phyloP scores from a whole-genome alignment of 1,284 basidiomycete genomes.

The Boletus mariae region DNA sequence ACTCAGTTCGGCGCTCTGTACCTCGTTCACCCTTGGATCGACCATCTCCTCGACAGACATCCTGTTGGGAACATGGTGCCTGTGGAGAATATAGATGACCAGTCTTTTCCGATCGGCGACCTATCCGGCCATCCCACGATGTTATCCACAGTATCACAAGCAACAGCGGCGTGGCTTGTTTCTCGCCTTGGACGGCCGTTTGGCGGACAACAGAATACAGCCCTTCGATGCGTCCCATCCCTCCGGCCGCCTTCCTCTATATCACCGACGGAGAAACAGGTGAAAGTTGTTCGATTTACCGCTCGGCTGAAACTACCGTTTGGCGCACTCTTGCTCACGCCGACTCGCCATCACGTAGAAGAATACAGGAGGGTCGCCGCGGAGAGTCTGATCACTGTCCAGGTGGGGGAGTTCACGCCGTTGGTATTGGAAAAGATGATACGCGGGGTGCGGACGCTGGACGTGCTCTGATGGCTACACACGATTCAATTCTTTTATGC shows the following conservation, averaged over 20 bases:
- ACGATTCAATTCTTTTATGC: not conserved
- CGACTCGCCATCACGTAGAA: not conserved
- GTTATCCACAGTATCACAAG: not conserved
- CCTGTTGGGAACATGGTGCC: not conserved
- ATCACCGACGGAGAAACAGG: not conserved
- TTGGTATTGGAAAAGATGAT: not conserved
- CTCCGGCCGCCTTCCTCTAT: not conserved
- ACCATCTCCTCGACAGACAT: not conserved
- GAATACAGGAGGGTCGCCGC: slow-evolving; percentile 9
- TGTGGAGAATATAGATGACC: not conserved
- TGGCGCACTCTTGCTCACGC: slow-evolving; percentile 5
- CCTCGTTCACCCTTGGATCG: not conserved
- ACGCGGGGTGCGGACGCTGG: not conserved
- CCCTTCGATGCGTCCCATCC: not conserved
- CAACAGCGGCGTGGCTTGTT: not conserved
- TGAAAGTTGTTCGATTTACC: not conserved
- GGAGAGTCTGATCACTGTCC: slow-evolving; percentile 5
- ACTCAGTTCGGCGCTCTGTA: not conserved
- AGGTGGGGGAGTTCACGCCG: not conserved
- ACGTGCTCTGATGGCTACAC: not conserved
- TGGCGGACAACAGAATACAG: not conserved
- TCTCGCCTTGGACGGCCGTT: not conserved
- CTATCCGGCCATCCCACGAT: not conserved
- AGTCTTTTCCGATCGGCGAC: not conserved
- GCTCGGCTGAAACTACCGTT: slow-evolving; percentile 7